phyloP scores from a whole-genome alignment of 345 rosid species.

The Pistacia atlantica region DNA sequence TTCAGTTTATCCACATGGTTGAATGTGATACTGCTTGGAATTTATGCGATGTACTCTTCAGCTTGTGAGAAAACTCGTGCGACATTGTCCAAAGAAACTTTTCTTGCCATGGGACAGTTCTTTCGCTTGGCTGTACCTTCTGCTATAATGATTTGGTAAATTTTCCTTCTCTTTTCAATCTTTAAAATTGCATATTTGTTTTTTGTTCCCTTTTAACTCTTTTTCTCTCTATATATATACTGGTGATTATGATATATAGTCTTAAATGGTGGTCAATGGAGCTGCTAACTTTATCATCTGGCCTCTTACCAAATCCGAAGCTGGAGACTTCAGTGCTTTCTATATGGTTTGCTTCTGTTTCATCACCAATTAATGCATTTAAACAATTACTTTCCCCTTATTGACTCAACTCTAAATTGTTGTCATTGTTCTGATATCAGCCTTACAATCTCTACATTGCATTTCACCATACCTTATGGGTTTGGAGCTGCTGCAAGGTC shows the following conservation, averaged over 20 bases:
- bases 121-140: slow-evolving; percentile 47
- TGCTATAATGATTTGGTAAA: slow-evolving; percentile 53
- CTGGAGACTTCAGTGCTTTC: slow-evolving; percentile 71
- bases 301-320: slow-evolving; percentile 57
- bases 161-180: neutral
- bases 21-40: slow-evolving; percentile 34
- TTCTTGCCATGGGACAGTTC: slow-evolving; percentile 31
- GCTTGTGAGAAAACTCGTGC: slow-evolving; percentile 42
- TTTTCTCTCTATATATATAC: neutral
- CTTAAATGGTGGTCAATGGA: slow-evolving; percentile 76
- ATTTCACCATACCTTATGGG: slow-evolving; percentile 51
- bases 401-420: neutral
- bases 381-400: neutral
- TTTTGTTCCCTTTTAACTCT: neutral
- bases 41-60: slow-evolving; percentile 35
- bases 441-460: slow-evolving; percentile 48
- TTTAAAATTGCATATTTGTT: neutral
- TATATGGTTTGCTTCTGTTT: slow-evolving; percentile 43
- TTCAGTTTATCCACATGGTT: slow-evolving; percentile 48
- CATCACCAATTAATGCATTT: neutral
- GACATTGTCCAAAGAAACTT: slow-evolving; percentile 21
- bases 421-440: slow-evolving; percentile 16
- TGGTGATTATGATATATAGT: slow-evolving; percentile 33
- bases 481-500: slow-evolving; percentile 54
- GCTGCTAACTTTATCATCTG: slow-evolving; percentile 50